Conservation (phyloP, 1,284 basidiomycete genomes). For the Golubevia pallescens region DNA sequence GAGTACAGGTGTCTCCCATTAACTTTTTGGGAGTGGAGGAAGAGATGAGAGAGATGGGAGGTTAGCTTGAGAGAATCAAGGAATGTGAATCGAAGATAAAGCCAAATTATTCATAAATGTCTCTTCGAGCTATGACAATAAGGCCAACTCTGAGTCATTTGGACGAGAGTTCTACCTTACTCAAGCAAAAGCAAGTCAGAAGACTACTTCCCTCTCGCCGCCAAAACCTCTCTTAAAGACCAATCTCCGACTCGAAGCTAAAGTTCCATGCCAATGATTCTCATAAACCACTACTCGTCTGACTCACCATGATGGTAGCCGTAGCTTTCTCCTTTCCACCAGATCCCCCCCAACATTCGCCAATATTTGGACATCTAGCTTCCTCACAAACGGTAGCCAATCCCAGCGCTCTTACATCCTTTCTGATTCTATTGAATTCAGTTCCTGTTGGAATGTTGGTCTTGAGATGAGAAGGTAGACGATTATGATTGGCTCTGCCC, state of each 20-base stretch:
- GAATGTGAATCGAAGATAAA: too few species aligned
- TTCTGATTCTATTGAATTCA: constrained; percentile 58
- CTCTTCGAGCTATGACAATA: too few species aligned
- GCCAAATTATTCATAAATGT: too few species aligned
- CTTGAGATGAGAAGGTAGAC: constrained; percentile 54
- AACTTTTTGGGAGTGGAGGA: constrained; percentile 31
- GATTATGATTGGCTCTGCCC: constrained; percentile 38
- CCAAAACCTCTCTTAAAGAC: too few species aligned
- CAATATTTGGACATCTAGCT: constrained; percentile 61
- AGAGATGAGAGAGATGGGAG: too few species aligned
- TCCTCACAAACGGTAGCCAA: constrained; percentile 63
- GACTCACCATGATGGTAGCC: constrained; percentile 58
- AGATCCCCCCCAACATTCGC: constrained; percentile 57
- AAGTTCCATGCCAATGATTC: neutral
- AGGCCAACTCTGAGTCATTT: too few species aligned
- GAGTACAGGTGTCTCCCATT: constrained; percentile 64
- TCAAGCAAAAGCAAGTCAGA: too few species aligned
- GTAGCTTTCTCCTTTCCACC: constrained; percentile 51
- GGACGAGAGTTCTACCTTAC: too few species aligned
- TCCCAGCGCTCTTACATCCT: constrained; percentile 52
- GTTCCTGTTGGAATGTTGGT: constrained; percentile 58
- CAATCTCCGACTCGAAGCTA: too few species aligned
- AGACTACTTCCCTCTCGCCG: neutral
- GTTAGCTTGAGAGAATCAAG: too few species aligned
- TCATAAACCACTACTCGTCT: neutral